Conservation (phyloP, 441 rosid species). For the Jatropha multifida region DNA sequence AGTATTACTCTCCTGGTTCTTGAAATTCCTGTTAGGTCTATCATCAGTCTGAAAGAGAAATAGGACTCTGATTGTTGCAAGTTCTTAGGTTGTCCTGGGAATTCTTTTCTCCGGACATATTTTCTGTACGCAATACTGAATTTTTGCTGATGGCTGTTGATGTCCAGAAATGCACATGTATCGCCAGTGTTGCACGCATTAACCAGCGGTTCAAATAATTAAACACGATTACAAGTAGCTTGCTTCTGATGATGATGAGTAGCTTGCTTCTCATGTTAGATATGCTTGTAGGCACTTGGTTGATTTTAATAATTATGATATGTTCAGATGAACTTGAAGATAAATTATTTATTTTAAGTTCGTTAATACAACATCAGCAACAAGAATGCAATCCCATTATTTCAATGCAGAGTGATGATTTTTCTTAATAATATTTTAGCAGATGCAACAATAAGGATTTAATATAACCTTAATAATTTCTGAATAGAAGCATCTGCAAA, state of each 20-base stretch:
- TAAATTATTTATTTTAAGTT: no score
- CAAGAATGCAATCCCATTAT: not conserved
- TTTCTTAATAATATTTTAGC: no score
- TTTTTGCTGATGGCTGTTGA: not conserved
- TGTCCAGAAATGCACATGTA: not conserved
- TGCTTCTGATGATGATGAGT: not conserved
- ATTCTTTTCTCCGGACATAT: not conserved
- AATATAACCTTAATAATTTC: no score
- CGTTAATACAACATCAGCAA: no score
- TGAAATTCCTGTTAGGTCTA: not conserved
- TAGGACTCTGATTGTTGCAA: not conserved
- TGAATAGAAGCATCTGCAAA: no score
- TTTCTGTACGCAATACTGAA: not conserved
- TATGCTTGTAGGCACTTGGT: not conserved
- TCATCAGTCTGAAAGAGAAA: not conserved
- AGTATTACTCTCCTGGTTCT: conserved; percentile 4
- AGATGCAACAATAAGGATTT: no score
- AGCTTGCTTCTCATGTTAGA: not conserved
- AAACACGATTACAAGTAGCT: not conserved
- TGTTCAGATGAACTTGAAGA: not conserved
- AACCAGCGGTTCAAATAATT: no score
- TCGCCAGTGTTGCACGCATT: no score
- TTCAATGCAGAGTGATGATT: no score
- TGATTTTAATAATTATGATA: no score
- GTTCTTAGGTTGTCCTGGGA: not conserved